Base-by-base conservation (phyloP, 2,329 filamentous ascomycete species). In the Xylariomycetidae sp. region DNA sequence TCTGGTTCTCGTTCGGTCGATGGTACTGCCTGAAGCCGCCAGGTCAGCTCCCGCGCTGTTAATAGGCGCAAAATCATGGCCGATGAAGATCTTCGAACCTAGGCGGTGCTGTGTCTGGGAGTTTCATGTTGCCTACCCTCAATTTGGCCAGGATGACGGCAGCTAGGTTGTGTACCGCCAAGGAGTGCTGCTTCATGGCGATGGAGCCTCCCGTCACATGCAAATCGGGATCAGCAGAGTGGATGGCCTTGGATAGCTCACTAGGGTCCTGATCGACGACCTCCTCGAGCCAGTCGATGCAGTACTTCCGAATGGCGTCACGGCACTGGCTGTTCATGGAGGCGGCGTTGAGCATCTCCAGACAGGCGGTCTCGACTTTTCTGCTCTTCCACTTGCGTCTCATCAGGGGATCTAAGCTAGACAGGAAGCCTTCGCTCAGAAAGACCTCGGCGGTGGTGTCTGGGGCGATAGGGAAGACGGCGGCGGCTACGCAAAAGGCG, bases 281-380 rank as follows among this genome's bases (percentile, higher is more conserved):
- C 49, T 90, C 83, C 53, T 89, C 84, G 22, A 98, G 70, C 88
- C 90, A 97, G 36, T 86, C 80, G 19, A 77, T 70, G 58, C 90
- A 95, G 54, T 94, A 81, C 57, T 88, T 88, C 46, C 80, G 76
- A 40, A 97, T 85, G 7, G 85, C 84, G 45, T 89, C 85, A 15
- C 92, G 79, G 52, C 89, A 97, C 6, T 77, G 67, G 29, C 79
- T 73, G 54, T 94, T 85, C 61, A 95, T 85, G 60, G 88, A 96
- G 6, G 90, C 89, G 10, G 87, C 88, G 60, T 89, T 95, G 37
- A 98, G 72, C 64, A 98, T 79, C 53, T 96, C 86, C 46, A 98
- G 63, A 30, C 88, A 84, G 3, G 88, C 85, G 38, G 85, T 82
- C 61, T 95, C 88, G 15, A 97, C 83, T 50, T 87, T 87, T 46